Conservation (phyloP, 2,329 filamentous ascomycete species). For the Sporothrix brunneoviolacea region DNA sequence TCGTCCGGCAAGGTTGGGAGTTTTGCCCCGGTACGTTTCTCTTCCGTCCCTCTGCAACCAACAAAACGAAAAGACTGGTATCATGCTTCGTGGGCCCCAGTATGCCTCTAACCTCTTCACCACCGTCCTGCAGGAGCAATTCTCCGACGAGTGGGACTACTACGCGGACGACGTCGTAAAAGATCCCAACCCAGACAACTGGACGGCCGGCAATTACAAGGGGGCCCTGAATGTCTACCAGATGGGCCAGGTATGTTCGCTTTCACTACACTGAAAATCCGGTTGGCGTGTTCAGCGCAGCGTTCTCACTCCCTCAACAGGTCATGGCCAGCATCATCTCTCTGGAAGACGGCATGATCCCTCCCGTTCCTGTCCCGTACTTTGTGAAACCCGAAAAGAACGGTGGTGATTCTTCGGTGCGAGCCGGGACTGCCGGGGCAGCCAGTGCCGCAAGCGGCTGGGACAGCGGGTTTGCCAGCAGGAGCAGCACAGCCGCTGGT, state of each 20-base stretch:
- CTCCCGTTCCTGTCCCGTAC: conserved; percentile 3
- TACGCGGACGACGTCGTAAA: background rate
- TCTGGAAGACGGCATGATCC: background rate
- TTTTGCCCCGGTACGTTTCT: no score
- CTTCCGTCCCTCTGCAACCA: no score
- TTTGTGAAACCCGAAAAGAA: background rate
- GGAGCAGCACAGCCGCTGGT: no score
- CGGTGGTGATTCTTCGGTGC: background rate
- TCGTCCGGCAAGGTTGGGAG: no score
- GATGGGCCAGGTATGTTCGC: conserved; percentile 9
- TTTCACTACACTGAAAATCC: no score
- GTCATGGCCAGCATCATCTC: background rate
- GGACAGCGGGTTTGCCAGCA: no score
- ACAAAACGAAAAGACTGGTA: no score
- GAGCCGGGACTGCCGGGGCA: background rate
- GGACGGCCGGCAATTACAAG: conserved; percentile 7
- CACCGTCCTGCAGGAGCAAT: conserved; percentile 4
- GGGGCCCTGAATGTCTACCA: conserved; percentile 10
- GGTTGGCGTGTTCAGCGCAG: no score
- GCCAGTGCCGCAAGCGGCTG: no score
- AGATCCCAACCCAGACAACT: background rate
- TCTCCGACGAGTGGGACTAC: conserved; percentile 15
- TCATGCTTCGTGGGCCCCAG: no score
- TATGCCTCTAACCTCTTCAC: no score
- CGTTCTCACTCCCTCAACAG: no score